Conservation (phyloP, 2,329 filamentous ascomycete genomes). For the Paecilomyces dactylethromorphus region DNA sequence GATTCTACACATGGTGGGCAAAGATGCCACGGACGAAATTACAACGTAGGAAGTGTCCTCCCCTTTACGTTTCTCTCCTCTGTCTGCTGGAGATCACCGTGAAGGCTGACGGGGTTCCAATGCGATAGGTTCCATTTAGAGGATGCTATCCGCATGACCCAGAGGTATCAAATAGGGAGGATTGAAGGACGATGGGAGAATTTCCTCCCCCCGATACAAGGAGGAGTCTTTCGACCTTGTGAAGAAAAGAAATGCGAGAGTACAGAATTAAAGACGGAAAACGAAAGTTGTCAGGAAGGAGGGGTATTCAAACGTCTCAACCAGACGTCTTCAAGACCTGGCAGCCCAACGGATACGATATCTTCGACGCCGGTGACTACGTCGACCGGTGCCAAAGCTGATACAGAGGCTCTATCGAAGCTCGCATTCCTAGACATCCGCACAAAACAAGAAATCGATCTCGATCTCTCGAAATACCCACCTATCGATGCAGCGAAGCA, state of each 20-base stretch:
- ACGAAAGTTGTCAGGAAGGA: slow-evolving; percentile 46
- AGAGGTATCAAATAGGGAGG: slow-evolving; percentile 73
- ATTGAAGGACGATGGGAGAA: slow-evolving; percentile 80
- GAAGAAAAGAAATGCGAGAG: slow-evolving; percentile 32
- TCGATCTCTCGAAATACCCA: slow-evolving; percentile 77
- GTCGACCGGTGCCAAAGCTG: slow-evolving; percentile 15
- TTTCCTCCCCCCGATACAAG: slow-evolving; percentile 86
- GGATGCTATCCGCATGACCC: slow-evolving; percentile 70
- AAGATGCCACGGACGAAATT: slow-evolving; percentile 91
- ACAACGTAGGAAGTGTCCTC: slow-evolving; percentile 59
- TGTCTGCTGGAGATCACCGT: slow-evolving; percentile 8
- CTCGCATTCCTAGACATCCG: slow-evolving; percentile 63
- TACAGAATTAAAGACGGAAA: slow-evolving; percentile 41
- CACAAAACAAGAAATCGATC: slow-evolving; percentile 66
- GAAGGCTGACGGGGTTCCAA: not conserved
- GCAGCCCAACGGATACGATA: slow-evolving; percentile 26
- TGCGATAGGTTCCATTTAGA: slow-evolving; percentile 67
- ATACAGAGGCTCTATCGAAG: slow-evolving; percentile 27
- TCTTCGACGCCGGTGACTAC: slow-evolving; percentile 17
- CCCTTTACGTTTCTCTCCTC: slow-evolving; percentile 6
- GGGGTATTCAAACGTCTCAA: slow-evolving; percentile 56
- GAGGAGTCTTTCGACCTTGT: slow-evolving; percentile 63
- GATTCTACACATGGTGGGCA: slow-evolving; percentile 86
- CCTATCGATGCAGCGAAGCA: slow-evolving; percentile 68
- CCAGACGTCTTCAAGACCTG: slow-evolving; percentile 35